phyloP scores from a whole-genome alignment of 768 basidiomycete genomes.

The Calvatia gigantea region DNA sequence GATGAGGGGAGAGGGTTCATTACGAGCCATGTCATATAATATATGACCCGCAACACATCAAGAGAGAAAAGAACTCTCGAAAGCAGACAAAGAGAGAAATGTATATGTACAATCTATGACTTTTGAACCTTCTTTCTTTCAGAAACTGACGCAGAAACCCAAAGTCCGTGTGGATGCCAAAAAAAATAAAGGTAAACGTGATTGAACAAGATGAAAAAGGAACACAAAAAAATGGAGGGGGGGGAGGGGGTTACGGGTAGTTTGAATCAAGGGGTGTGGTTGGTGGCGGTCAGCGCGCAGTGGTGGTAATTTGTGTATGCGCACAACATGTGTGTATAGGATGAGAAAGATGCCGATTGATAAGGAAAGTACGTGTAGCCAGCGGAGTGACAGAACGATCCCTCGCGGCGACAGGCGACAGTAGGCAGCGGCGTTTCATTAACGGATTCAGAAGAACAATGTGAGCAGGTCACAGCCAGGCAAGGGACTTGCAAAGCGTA shows the following conservation, averaged over 20 bases:
- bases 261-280: background rate
- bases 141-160: background rate
- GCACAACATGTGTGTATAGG: too few relatives aligned
- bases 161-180: constrained; percentile 9
- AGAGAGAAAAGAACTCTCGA: background rate
- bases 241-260: background rate
- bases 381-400: too few relatives aligned
- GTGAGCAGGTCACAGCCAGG: too few relatives aligned
- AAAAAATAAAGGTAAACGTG: background rate
- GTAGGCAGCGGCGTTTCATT: too few relatives aligned
- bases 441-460: too few relatives aligned
- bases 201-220: background rate
- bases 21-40: constrained; percentile 1
- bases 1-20: background rate
- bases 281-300: background rate
- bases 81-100: background rate
- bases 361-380: background rate
- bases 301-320: background rate
- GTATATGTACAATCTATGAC: constrained; percentile 12
- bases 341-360: background rate
- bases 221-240: background rate
- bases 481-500: too few relatives aligned
- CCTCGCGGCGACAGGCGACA: too few relatives aligned
- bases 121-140: constrained; percentile 7
- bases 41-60: background rate